Percentiles rank a stretch among this genome's conserved stretches.
phyloP scores from a whole-genome alignment of 371 early-diverging fungal species.

The Chytridium lagenaria region DNA sequence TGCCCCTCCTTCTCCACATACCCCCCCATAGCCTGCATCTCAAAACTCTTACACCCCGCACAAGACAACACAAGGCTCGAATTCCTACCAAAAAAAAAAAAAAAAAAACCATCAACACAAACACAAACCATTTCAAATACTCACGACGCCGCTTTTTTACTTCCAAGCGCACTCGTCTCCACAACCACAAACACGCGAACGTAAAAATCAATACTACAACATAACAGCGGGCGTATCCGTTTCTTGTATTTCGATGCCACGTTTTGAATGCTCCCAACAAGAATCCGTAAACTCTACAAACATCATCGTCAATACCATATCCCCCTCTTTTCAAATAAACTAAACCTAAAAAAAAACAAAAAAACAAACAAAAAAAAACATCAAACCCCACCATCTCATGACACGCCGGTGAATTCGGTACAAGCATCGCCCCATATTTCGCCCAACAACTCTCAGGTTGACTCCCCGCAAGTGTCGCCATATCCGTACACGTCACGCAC shows the following conservation, averaged over 20 bases:
- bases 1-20: conserved; percentile 49
- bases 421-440: conserved; percentile 95
- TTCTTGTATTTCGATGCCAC: conserved; percentile 90
- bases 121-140: neutral
- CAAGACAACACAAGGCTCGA: conserved; percentile 79
- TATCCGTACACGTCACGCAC: conserved; percentile 99
- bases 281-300: conserved; percentile 81
- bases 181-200: conserved; percentile 98
- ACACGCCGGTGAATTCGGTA: conserved; percentile 71
- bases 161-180: conserved; percentile 72
- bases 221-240: conserved; percentile 89
- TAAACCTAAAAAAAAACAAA: too few relatives aligned
- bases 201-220: conserved; percentile 99
- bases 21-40: conserved; percentile 71
- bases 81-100: neutral
- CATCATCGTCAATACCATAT: too few relatives aligned
- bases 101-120: neutral
- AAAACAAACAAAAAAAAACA: conserved; percentile 18
- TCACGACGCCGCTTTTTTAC: conserved; percentile 80
- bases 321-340: conserved; percentile 3
- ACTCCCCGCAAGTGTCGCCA: conserved; percentile 93
- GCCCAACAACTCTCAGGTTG: conserved; percentile 92
- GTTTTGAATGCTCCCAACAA: conserved; percentile 85
- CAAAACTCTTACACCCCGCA: conserved; percentile 78
- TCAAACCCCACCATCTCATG: conserved; percentile 67